These are phyloP conservation scores for Heimioporus retisporus DNA, from an alignment of 1,284 basidiomycete genomes.

Conservation along the genomic window DNA sequence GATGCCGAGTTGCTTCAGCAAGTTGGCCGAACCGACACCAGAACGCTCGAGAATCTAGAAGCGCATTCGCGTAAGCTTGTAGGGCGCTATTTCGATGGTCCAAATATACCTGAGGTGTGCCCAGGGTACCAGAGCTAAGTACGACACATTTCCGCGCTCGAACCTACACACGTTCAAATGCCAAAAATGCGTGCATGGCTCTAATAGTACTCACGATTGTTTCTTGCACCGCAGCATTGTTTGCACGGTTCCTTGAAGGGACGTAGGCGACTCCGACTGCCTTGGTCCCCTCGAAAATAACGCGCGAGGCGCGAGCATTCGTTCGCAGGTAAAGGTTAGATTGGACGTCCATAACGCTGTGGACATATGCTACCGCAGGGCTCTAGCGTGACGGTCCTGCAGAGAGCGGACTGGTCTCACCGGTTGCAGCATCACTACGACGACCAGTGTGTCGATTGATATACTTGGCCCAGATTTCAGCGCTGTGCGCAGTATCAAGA, in stretches of 20 bases:
- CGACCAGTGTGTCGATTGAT: constrained; percentile 80
- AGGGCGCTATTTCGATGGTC: not conserved
- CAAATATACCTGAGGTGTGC: constrained; percentile 61
- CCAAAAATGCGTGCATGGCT: not conserved
- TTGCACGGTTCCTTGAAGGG: constrained; percentile 66
- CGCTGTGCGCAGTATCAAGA: constrained; percentile 67
- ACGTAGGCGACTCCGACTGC: constrained; percentile 80
- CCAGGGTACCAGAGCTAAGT: constrained; percentile 72
- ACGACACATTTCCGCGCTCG: constrained; percentile 74
- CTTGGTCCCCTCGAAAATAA: constrained; percentile 78
- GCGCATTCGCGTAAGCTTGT: not conserved
- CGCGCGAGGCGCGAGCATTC: constrained; percentile 73
- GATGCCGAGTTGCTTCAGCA: constrained; percentile 66
- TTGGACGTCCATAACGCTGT: constrained; percentile 77
- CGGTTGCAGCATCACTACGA: constrained; percentile 77
- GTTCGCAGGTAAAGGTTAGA: constrained; percentile 70
- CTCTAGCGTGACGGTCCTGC: constrained; percentile 7
- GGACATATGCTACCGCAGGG: constrained; percentile 63
- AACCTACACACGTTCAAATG: constrained; percentile 34
- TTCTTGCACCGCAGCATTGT: constrained; percentile 63
- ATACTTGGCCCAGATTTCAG: constrained; percentile 83
- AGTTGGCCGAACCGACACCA: constrained; percentile 67
- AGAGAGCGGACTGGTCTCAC: constrained; percentile 41
- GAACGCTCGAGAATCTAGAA: constrained; percentile 74
- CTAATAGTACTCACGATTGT: constrained; percentile 56